These are phyloP conservation scores for Neofusicoccum sp. DNA, from an alignment of 2,329 filamentous ascomycete species.

Conservation along the genomic window DNA sequence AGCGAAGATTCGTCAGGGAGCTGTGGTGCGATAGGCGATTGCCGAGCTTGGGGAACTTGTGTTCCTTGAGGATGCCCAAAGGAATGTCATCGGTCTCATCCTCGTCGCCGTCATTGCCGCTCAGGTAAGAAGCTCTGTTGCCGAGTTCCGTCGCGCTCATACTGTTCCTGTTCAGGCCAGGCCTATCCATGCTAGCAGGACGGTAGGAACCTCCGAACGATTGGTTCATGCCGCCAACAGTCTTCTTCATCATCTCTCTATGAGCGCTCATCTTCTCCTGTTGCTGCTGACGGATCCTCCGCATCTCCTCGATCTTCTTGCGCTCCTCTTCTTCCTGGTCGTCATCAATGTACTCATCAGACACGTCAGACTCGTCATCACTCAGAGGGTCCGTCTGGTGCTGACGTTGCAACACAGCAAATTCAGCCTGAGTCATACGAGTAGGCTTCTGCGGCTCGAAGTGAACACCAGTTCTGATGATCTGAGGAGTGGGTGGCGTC, in stretches of 20 bases:
- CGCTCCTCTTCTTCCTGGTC: constrained; percentile 22
- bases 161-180: constrained; percentile 10
- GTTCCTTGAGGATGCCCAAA: constrained; percentile 40
- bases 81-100: constrained; percentile 36
- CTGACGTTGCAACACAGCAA: constrained; percentile 14
- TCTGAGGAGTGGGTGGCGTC: background rate
- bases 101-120: constrained; percentile 2
- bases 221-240: constrained; percentile 17
- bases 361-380: constrained; percentile 11
- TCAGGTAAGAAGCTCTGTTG: constrained; percentile 1
- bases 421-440: constrained; percentile 21
- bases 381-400: constrained; percentile 6
- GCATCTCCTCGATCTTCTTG: constrained; percentile 21
- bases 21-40: constrained; percentile 14
- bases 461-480: background rate
- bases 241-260: constrained; percentile 21
- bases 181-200: constrained; percentile 10
- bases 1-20: constrained; percentile 14
- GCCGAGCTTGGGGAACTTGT: constrained; percentile 36
- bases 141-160: constrained; percentile 15
- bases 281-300: constrained; percentile 16
- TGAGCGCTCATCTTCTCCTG: constrained; percentile 19
- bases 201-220: background rate
- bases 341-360: constrained; percentile 21
- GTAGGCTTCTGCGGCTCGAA: constrained; percentile 15